These are phyloP conservation scores for Trypanosoma caninum DNA, from an alignment of 208 protist genomes.

Conservation along the genomic window DNA sequence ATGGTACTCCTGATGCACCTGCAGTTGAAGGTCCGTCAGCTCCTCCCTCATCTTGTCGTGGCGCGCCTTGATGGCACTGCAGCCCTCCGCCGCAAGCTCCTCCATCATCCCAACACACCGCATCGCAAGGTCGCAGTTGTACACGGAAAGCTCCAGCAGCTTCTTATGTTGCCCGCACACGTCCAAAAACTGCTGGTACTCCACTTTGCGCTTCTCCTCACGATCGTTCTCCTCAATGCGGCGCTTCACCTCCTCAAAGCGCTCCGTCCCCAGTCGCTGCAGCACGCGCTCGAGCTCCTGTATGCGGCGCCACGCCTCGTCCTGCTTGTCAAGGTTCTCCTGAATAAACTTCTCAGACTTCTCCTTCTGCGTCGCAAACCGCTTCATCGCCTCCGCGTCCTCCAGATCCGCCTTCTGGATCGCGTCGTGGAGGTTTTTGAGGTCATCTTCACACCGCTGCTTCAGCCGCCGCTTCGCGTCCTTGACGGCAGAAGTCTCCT, in stretches of 20 bases:
- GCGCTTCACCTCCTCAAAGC: conserved; percentile 84
- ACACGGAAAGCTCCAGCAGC: conserved; percentile 74
- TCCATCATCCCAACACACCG: conserved; percentile 66
- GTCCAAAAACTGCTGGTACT: conserved; percentile 86
- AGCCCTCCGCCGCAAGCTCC: conserved; percentile 70
- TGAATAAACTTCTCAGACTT: conserved; percentile 59
- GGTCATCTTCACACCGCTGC: conserved; percentile 68
- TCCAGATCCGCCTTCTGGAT: conserved; percentile 81
- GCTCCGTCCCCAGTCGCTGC: conserved; percentile 71
- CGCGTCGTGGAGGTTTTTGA: conserved; percentile 72
- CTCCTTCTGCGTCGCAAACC: conserved; percentile 70
- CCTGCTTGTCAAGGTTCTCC: conserved; percentile 75
- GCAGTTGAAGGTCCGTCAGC: conserved; percentile 46
- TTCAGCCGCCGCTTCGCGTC: conserved; percentile 75
- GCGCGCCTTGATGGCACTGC: conserved; percentile 62
- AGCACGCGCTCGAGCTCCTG: conserved; percentile 76
- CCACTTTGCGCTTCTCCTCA: conserved; percentile 78
- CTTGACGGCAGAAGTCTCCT: conserved; percentile 75
- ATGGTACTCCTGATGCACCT: conserved; percentile 70
- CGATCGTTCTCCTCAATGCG: conserved; percentile 81
- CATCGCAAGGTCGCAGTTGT: conserved; percentile 76
- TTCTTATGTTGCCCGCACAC: conserved; percentile 75
- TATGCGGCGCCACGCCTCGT: conserved; percentile 76
- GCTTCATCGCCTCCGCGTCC: conserved; percentile 74
- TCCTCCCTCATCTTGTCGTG: conserved; percentile 74